Base-by-base conservation (phyloP, 148 eudicot species). In the Hydrangea macrophylla region DNA sequence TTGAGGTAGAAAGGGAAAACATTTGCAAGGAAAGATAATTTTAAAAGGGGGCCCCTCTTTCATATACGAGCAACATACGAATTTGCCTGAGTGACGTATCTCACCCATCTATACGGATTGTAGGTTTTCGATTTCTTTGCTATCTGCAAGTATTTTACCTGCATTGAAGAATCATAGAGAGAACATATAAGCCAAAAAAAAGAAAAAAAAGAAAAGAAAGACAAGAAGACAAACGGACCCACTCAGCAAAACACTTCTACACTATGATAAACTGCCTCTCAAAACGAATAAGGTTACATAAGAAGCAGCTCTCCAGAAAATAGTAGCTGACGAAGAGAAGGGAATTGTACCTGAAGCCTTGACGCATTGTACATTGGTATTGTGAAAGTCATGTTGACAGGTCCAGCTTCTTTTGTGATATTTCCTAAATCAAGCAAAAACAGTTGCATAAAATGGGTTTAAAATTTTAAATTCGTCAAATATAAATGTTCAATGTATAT, bases 291-390 rank as follows among this genome's bases (percentile, higher is more conserved):
- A 42, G 12, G 12, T 1, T 3, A 42, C 13, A 42, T 42, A 42
- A 42, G n/a, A n/a, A n/a, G n/a, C n/a, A n/a, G n/a, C n/a, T n/a
- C n/a, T n/a, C n/a, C n/a, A n/a, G n/a, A n/a, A n/a, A n/a, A n/a
- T n/a, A n/a, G n/a, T n/a, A n/a, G n/a, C n/a, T n/a, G n/a, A n/a
- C n/a, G 22, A 36, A 54, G 51, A 9, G 42, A 35, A 53, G 55
- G 36, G 25, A 66, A 56, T 12, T 64, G 70, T 79, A 90, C 98
- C 95, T 93, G 96, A 70, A 94, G 91, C 79, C 90, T 86, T 61
- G 97, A 94, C 70, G 90, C 83, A 73, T 94, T 94, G 80, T 85
- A 85, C 98, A 90, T 94, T 11, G 98, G 97, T 71, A 94, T 94
- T 40, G 96, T 94, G 75, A 94, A 94, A 60, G 87, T 90, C 97